These are phyloP conservation scores for Boletellus sp. DNA, from an alignment of 768 basidiomycete genomes.

Conservation along the genomic window DNA sequence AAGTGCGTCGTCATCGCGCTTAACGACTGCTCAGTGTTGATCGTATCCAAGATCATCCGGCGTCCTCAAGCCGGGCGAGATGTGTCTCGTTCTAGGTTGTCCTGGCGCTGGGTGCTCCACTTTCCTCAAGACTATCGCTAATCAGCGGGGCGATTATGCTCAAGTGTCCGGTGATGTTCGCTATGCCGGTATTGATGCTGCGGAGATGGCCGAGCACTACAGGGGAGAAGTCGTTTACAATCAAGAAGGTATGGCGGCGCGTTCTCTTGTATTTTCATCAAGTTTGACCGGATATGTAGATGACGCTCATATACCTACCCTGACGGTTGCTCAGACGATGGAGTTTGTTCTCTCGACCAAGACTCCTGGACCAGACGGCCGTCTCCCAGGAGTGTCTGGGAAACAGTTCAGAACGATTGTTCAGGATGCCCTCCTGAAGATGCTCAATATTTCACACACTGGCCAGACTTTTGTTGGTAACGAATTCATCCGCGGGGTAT, in stretches of 20 bases:
- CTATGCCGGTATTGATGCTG: slow-evolving; percentile 75
- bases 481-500: slow-evolving; percentile 79
- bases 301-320: slow-evolving; percentile 77
- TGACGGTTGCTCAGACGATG: slow-evolving; percentile 78
- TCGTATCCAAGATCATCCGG: slow-evolving; percentile 52
- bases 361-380: slow-evolving; percentile 70
- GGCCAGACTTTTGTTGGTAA: slow-evolving; percentile 76
- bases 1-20: slow-evolving; percentile 37
- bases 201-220: slow-evolving; percentile 73
- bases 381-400: slow-evolving; percentile 62
- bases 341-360: slow-evolving; percentile 69
- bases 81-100: slow-evolving; percentile 82
- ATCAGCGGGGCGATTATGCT: slow-evolving; percentile 64
- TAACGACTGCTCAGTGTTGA: background rate
- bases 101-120: slow-evolving; percentile 85
- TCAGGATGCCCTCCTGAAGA: slow-evolving; percentile 59
- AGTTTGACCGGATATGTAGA: slow-evolving; percentile 38
- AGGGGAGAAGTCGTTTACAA: slow-evolving; percentile 80
- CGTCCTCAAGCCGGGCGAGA: slow-evolving; percentile 73
- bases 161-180: slow-evolving; percentile 66
- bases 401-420: slow-evolving; percentile 56
- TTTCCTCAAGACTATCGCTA: slow-evolving; percentile 81
- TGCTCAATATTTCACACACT: slow-evolving; percentile 86
- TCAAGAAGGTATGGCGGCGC: slow-evolving; percentile 51
- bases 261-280: background rate